Conservation (phyloP, 805 yeast genomes). For the Limtongozyma cylindracea region DNA sequence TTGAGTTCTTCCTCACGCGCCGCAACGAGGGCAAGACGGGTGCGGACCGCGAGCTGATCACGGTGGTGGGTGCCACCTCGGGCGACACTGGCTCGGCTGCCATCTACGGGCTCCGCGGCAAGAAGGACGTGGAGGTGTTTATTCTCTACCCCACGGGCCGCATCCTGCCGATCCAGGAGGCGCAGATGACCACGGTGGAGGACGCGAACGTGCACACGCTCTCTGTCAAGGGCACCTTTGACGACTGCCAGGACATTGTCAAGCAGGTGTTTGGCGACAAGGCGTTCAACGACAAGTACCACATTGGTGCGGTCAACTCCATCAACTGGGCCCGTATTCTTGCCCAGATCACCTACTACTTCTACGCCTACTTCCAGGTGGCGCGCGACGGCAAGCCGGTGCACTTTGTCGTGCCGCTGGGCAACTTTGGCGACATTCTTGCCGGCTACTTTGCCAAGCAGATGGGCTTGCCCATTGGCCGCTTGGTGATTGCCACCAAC, state of each 20-base stretch:
- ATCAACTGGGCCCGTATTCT: constrained; percentile 98
- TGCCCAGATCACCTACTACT: constrained; percentile 94
- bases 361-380: constrained; percentile 70
- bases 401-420: constrained; percentile 87
- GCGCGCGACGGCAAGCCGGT: constrained; percentile 7
- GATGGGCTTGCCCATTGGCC: constrained; percentile 85
- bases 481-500: constrained; percentile 83
- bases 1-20: constrained; percentile 74
- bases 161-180: constrained; percentile 93
- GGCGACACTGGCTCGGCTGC: constrained; percentile 99
- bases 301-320: constrained; percentile 93
- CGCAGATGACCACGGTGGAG: constrained; percentile 92
- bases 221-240: constrained; percentile 90
- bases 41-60: constrained; percentile 48
- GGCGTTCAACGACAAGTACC: constrained; percentile 72
- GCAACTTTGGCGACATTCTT: constrained; percentile 93
- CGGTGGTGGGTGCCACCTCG: constrained; percentile 97
- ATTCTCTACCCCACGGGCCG: constrained; percentile 93
- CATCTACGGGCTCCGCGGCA: constrained; percentile 89
- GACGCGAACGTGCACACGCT: constrained; percentile 87
- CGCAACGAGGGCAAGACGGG: constrained; percentile 26
- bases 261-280: constrained; percentile 79
- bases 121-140: constrained; percentile 93
- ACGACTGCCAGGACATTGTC: constrained; percentile 94
- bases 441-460: constrained; percentile 89